A percentile compares a stretch with the other conserved stretches of the same genome.
phyloP scores from a whole-genome alignment of 306 rosid species.

The Parietaria judaica region DNA sequence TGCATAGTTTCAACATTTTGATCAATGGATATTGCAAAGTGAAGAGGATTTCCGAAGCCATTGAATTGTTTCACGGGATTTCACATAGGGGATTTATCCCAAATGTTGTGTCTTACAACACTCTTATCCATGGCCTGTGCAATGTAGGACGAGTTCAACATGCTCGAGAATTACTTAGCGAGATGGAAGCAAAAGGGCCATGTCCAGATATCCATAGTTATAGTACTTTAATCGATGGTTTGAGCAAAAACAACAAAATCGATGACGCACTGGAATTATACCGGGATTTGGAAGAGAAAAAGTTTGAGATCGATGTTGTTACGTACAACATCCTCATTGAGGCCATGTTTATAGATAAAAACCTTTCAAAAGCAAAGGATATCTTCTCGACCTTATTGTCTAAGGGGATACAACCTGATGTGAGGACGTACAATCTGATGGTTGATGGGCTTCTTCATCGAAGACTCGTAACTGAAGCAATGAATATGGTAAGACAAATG shows the following conservation, averaged over 20 bases:
- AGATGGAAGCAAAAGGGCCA: neutral
- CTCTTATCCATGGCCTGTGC: slow-evolving; percentile 2
- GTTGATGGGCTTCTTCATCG: neutral
- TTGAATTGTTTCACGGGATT: neutral
- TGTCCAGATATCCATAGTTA: slow-evolving; percentile 1
- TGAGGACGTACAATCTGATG: slow-evolving; percentile 8
- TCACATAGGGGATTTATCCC: neutral
- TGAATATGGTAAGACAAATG: neutral
- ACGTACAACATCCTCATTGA: slow-evolving; percentile 4
- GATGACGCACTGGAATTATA: slow-evolving; percentile 9
- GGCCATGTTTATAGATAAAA: slow-evolving; percentile 3
- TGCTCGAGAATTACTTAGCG: slow-evolving; percentile 1
- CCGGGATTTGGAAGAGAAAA: neutral
- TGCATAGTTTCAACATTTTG: slow-evolving; percentile 1
- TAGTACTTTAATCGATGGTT: slow-evolving; percentile 1
- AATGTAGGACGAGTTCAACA: neutral
- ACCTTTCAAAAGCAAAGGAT: slow-evolving; percentile 1
- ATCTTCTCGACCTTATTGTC: neutral
- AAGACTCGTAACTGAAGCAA: neutral
- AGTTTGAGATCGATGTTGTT: neutral
- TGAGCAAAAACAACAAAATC: slow-evolving; percentile 6
- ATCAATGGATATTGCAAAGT: neutral
- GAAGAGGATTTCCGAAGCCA: neutral
- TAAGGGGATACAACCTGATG: slow-evolving; percentile 13
- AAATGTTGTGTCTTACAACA: neutral